These are phyloP conservation scores for Globisporangium okanoganense DNA, from an alignment of 352 stramenopile genomes.

Conservation along the genomic window DNA sequence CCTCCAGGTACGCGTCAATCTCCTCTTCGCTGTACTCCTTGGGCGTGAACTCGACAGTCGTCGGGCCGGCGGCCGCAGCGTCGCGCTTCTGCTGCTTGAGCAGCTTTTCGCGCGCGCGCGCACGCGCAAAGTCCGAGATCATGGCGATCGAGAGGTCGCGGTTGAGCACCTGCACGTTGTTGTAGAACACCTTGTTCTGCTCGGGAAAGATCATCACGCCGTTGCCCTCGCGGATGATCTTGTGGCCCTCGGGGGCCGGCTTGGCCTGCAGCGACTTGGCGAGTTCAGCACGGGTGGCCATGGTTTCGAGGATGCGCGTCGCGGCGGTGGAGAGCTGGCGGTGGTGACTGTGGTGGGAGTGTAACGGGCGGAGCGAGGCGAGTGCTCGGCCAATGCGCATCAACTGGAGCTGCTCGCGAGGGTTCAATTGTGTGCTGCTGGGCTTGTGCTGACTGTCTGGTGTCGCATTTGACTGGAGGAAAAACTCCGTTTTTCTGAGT, in stretches of 20 bases:
- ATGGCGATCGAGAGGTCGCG: constrained; percentile 98
- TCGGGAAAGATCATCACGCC: constrained; percentile 90
- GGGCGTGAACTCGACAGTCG: constrained; percentile 28
- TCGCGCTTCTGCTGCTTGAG: constrained; percentile 70
- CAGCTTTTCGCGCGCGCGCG: constrained; percentile 70
- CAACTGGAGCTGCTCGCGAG: neutral
- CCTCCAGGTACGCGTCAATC: constrained; percentile 61
- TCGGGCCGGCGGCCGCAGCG: constrained; percentile 27
- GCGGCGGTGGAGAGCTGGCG: neutral
- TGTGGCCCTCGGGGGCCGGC: constrained; percentile 54
- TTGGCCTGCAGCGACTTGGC: constrained; percentile 66
- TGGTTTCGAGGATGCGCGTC: constrained; percentile 7
- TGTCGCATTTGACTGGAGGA: neutral
- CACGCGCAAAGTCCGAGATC: constrained; percentile 96
- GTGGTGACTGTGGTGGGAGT: neutral
- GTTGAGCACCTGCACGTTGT: constrained; percentile 97
- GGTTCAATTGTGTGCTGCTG: neutral
- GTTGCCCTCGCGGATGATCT: constrained; percentile 88
- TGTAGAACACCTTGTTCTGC: constrained; percentile 92
- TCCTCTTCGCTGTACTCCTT: constrained; percentile 62
- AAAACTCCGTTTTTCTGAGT: neutral
- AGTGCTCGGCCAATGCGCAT: constrained; percentile 11
- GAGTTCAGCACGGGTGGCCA: constrained; percentile 46
- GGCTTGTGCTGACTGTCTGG: neutral
- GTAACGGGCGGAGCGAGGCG: neutral